phyloP scores from a whole-genome alignment of 108 stramenopile genomes.

The Cyclotella distinguenda region DNA sequence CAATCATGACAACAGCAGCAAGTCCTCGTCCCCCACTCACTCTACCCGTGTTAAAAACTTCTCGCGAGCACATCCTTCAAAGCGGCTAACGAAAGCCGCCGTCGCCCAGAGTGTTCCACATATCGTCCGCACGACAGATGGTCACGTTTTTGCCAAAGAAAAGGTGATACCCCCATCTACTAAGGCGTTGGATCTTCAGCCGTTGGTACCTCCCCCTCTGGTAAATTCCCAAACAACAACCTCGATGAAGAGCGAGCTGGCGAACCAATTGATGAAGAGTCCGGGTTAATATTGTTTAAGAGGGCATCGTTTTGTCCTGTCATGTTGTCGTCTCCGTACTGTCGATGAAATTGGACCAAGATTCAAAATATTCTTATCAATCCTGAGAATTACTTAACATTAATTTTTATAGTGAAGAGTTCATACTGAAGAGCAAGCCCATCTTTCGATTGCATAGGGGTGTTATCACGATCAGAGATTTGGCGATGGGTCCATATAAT shows the following conservation, averaged over 20 bases:
- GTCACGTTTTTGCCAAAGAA: conserved; percentile 13
- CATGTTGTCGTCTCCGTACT: no score
- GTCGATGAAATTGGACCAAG: no score
- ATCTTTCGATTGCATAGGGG: no score
- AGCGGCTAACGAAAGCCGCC: neutral
- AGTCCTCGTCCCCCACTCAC: neutral
- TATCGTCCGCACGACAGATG: conserved; percentile 16
- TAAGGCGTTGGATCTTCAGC: conserved; percentile 30
- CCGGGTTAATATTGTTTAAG: no score
- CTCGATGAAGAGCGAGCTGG: no score
- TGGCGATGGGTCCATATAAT: no score
- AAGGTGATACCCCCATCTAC: conserved; percentile 25
- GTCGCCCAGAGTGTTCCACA: conserved; percentile 17
- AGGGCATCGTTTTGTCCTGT: no score
- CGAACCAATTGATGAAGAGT: neutral
- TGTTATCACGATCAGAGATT: no score
- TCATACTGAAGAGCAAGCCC: no score
- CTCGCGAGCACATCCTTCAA: neutral
- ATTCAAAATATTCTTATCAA: no score
- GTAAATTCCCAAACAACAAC: neutral
- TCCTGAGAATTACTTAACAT: no score
- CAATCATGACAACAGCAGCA: neutral
- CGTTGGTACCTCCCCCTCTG: conserved; percentile 21
- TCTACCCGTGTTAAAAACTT: neutral
- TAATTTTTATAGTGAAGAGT: no score